Evolutionary conservation across 371 early-diverging fungal species (phyloP), one percentile per base, ranked within the genome.

Genomic region (Mucor velutinosus): DNA sequence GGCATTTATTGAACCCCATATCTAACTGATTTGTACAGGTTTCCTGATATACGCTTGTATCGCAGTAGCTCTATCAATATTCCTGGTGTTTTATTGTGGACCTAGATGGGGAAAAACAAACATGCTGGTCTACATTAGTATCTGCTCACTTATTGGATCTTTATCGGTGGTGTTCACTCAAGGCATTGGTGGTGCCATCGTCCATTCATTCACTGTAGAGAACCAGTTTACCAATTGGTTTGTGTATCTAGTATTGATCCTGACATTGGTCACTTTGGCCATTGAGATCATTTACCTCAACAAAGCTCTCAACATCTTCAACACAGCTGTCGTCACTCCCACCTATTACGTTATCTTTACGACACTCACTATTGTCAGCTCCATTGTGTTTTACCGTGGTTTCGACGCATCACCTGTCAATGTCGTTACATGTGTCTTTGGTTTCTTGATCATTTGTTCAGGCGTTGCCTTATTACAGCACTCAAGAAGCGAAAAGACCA

Each of bases 291-390:
- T 95, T 73, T 97, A 97, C 76, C 91, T 97, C 64, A 97, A 97
- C 87, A 97, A 97, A 77, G 96, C 98, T 15, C 85, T 97, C 55
- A 96, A 95, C 70, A 64, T 93, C 47, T 97, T 96, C 79, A 93
- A 93, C 64, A 95, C 97, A 17, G 95, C 96, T 59, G 71, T 93
- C 66, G 95, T 95, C 47, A 95, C 95, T 8, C 94, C 94, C 15
- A 92, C 95, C 33, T 97, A 97, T 79, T 97, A 96, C 67, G 97
- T 97, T 27, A 83, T 92, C 35, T 97, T 97, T 76, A 97, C 97
- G 5, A 92, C 96, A 15, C 86, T 94, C 21, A 97, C 97, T 11
- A 94, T 97, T 51, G 77, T 93, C 61, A 95, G 96, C 29, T 92
- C 95, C 0, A 92, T 93, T 17, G 90, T 95, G 12, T 76, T 97